Base-by-base conservation (phyloP, 257 asterid genomes). In the Petunia axillaris region DNA sequence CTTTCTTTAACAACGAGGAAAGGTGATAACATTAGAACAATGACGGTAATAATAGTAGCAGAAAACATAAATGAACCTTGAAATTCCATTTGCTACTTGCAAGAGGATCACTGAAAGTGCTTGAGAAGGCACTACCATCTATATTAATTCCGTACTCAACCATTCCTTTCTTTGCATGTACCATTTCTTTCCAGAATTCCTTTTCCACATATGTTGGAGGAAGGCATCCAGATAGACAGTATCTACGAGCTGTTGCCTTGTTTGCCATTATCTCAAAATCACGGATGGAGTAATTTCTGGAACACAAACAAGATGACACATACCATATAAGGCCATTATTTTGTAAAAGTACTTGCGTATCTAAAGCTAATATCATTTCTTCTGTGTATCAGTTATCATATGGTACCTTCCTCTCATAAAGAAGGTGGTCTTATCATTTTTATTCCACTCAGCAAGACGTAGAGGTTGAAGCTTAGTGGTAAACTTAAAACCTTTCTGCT, bases 121-220 rank as follows among this genome's bases (percentile, higher is more conserved):
- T 75, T 41, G 91, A 84, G 82, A 88, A 88, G 64, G 91, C 91
- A 75, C 86, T 88, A 0, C 91, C 91, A 78, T 88, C 89, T 0
- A 88, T 81, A 76, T 88, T 77, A 14, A 84, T 77, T 38, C 84
- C 91, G 54, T 88, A 88, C 67, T 86, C 91, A 9, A 88, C 87
- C 5, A 55, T 78, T 50, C 80, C 77, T 8, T 15, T 86, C 81
- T 83, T 88, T 67, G 85, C 84, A 39, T 25, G 41, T 6, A 11
- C 37, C 82, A 88, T 79, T 78, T 81, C 88, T 52, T 80, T 59
- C 89, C 91, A 88, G 66, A 86, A 88, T 63, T 88, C 86, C 48
- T 78, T 81, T 71, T 88, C 91, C 85, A 86, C 50, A 80, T 75
- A 85, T 38, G 84, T 14, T 0, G 87, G 35, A 64, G 91, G 86